A percentile compares a stretch with the other conserved stretches of the same genome.
phyloP scores from a whole-genome alignment of 2,329 filamentous ascomycete species.

The Penicillium sp. region DNA sequence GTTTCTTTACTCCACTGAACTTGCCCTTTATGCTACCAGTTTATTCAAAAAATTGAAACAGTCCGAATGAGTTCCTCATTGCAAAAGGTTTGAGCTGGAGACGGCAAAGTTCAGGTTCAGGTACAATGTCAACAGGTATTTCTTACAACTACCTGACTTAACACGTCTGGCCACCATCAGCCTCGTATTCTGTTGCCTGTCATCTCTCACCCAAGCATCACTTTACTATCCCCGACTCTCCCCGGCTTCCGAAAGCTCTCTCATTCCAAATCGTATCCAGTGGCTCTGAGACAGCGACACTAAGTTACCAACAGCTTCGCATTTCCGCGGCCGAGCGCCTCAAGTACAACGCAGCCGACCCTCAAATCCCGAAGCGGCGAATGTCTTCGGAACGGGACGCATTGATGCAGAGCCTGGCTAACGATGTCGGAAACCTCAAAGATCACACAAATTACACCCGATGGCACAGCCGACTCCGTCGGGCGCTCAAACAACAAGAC shows the following conservation, averaged over 20 bases:
- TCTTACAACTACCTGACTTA: background rate
- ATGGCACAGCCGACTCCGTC: background rate
- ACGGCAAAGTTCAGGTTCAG: background rate
- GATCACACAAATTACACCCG: background rate
- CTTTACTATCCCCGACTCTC: background rate
- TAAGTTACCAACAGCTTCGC: background rate
- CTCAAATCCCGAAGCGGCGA: too few relatives aligned
- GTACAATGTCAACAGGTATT: background rate
- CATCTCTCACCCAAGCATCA: background rate
- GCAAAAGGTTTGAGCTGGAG: too few relatives aligned
- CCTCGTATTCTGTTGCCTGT: background rate
- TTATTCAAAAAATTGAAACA: too few relatives aligned
- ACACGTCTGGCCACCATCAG: background rate
- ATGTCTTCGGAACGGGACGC: background rate
- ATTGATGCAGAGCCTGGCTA: background rate
- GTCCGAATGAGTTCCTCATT: too few relatives aligned
- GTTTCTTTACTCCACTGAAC: too few relatives aligned
- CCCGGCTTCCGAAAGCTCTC: background rate
- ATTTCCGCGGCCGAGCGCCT: background rate
- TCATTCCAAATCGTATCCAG: background rate
- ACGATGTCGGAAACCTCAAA: background rate
- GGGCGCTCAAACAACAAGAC: background rate
- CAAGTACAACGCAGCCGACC: background rate
- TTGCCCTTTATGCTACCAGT: too few relatives aligned
- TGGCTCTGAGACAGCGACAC: background rate